Conservation (phyloP, 2,329 filamentous ascomycete species). For the Lachnellula cervina region DNA sequence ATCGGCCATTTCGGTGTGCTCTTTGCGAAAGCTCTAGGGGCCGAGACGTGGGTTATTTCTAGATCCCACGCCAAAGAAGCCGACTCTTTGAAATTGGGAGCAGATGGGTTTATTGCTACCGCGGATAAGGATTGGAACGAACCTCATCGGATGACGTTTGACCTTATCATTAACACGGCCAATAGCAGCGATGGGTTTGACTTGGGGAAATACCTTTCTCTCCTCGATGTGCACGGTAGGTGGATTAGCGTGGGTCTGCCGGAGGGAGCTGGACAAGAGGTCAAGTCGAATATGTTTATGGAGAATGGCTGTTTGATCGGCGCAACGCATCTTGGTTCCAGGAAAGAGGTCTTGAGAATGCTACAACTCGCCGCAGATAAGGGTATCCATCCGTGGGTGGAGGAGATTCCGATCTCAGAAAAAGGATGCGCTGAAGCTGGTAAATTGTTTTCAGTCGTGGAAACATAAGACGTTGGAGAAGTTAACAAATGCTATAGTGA, state of each 20-base stretch:
- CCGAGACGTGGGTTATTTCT: constrained; percentile 55
- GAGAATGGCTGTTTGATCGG: constrained; percentile 68
- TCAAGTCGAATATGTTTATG: constrained; percentile 70
- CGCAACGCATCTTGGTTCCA: constrained; percentile 50
- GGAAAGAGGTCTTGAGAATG: constrained; percentile 56
- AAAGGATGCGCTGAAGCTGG: constrained; percentile 2
- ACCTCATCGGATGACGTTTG: constrained; percentile 55
- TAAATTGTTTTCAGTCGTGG: background rate
- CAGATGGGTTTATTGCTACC: constrained; percentile 51
- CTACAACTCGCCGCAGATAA: constrained; percentile 53
- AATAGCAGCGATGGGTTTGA: constrained; percentile 63
- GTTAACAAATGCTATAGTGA: constrained; percentile 33
- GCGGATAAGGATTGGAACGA: constrained; percentile 35
- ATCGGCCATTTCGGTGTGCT: constrained; percentile 65
- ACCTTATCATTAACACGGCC: constrained; percentile 72
- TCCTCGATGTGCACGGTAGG: constrained; percentile 73
- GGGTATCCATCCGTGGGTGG: constrained; percentile 53
- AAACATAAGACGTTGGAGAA: background rate
- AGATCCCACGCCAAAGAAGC: constrained; percentile 52
- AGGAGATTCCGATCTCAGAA: constrained; percentile 43
- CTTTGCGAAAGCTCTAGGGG: constrained; percentile 61
- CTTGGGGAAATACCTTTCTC: constrained; percentile 64
- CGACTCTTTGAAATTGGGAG: constrained; percentile 52
- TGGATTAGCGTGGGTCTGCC: constrained; percentile 76
- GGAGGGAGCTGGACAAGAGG: constrained; percentile 63